phyloP scores from a whole-genome alignment of 371 early-diverging fungal species.

The Syncephalastrum racemosum region DNA sequence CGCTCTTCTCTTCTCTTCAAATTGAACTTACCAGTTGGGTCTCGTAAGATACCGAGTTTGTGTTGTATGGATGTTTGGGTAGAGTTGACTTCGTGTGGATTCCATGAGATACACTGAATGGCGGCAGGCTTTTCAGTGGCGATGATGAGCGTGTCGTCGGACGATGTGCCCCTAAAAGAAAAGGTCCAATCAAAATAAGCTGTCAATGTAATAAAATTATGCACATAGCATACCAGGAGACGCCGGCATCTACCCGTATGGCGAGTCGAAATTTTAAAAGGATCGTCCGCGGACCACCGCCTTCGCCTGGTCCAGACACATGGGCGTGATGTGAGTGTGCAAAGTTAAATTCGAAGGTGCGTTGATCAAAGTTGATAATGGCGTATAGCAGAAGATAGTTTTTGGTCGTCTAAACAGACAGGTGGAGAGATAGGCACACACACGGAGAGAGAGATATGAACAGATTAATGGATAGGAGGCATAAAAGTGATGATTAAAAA shows the following conservation, averaged over 20 bases:
- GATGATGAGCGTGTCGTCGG: slow-evolving; percentile 45
- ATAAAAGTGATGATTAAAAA: too few species aligned
- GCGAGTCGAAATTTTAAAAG: slow-evolving; percentile 45
- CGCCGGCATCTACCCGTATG: slow-evolving; percentile 50
- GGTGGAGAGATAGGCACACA: background rate
- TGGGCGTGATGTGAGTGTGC: slow-evolving; percentile 39
- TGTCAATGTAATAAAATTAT: slow-evolving; percentile 1
- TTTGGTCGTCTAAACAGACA: slow-evolving; percentile 33
- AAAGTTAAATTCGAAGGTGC: slow-evolving; percentile 44
- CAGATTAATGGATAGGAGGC: too few species aligned
- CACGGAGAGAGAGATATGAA: background rate
- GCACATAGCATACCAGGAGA: slow-evolving; percentile 34
- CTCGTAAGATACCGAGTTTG: slow-evolving; percentile 24
- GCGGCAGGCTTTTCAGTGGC: slow-evolving; percentile 45
- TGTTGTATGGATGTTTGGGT: slow-evolving; percentile 38
- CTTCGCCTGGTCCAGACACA: slow-evolving; percentile 52
- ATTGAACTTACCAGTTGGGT: slow-evolving; percentile 22
- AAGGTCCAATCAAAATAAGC: background rate
- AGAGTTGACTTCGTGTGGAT: slow-evolving; percentile 42
- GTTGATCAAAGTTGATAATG: slow-evolving; percentile 43
- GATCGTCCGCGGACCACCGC: slow-evolving; percentile 41
- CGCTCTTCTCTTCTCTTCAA: background rate
- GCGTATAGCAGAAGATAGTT: slow-evolving; percentile 47
- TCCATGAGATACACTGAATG: slow-evolving; percentile 52
- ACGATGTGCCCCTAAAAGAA: slow-evolving; percentile 35